phyloP scores from a whole-genome alignment of 768 basidiomycete genomes.

The Termitomyces titanicus region DNA sequence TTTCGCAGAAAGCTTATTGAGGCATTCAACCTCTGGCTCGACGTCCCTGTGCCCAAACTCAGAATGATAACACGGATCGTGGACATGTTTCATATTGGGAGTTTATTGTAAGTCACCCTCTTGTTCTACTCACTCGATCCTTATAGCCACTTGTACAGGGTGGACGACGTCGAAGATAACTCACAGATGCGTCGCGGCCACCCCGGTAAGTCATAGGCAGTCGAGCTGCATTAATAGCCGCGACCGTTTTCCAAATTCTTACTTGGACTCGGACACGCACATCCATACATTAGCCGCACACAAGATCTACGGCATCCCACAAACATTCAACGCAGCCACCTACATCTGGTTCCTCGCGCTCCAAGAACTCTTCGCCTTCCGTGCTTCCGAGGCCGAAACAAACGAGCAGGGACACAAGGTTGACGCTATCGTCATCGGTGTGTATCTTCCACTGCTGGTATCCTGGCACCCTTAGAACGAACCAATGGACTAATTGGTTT shows the following conservation, averaged over 20 bases:
- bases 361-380: constrained; percentile 71
- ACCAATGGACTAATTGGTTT: background rate
- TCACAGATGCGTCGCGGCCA: constrained; percentile 82
- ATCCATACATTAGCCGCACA: constrained; percentile 60
- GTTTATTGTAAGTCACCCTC: constrained; percentile 62
- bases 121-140: too few relatives aligned
- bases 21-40: constrained; percentile 91
- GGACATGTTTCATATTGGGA: constrained; percentile 91
- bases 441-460: constrained; percentile 9
- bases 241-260: too few relatives aligned
- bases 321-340: constrained; percentile 96
- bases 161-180: constrained; percentile 94
- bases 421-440: constrained; percentile 76
- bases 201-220: constrained; percentile 52
- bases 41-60: constrained; percentile 72
- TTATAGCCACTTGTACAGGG: constrained; percentile 37
- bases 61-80: constrained; percentile 75
- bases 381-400: constrained; percentile 18
- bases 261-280: background rate
- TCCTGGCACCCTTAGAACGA: background rate
- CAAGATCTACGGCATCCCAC: constrained; percentile 94
- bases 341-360: constrained; percentile 96
- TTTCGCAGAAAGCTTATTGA: constrained; percentile 83
- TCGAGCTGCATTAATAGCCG: too few relatives aligned
- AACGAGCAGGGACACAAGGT: constrained; percentile 39